Evolutionary conservation across 441 rosid species (phyloP), one percentile per base, ranked within the genome.

Genomic region (Adansonia rubrostipa): DNA sequence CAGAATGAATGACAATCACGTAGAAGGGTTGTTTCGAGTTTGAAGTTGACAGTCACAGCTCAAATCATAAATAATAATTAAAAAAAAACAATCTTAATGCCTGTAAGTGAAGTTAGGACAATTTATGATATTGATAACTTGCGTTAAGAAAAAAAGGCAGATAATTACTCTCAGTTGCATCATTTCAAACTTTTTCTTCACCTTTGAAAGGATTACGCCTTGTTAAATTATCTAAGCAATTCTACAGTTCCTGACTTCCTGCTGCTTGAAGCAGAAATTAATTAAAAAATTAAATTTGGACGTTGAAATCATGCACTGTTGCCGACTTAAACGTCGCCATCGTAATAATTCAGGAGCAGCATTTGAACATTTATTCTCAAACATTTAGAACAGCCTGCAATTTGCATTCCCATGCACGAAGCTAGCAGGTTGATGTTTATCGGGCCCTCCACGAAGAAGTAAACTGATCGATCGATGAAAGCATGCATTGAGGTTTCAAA

Each of bases 51-150:
- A 17, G 50, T 2, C 24, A 17, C 71, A 56, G 17, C 19, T 54
- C 67, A 47, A 36, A 36, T 36, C 40, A 36, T 36, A 36, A 36
- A 67, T 74, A 28, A 70, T 40, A 42, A 61, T n/a, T 40, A 15
- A 71, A 11, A 74, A 68, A 24, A 58, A 44, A 53, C 2, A 2
- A 73, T 73, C 54, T 60, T 67, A 47, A 62, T 47, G 20, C 47
- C 2, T 0, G 53, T 50, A 3, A 6, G 58, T 7, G 24, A 50
- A 50, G 60, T 70, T 70, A 9, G 73, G 73, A 69, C 73, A 67
- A 44, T 56, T 64, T n/a, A n/a, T 15, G 54, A 45, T 14, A 40
- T 61, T 61, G 7, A 24, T 64, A 36, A 64, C 13, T 36, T 22
- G 17, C 13, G 19, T 63, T 64, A 64, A 14, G n/a, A 8, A 36